Evolutionary conservation across 371 early-diverging fungal species (phyloP).

Genomic region (Mortierella sp.): DNA sequence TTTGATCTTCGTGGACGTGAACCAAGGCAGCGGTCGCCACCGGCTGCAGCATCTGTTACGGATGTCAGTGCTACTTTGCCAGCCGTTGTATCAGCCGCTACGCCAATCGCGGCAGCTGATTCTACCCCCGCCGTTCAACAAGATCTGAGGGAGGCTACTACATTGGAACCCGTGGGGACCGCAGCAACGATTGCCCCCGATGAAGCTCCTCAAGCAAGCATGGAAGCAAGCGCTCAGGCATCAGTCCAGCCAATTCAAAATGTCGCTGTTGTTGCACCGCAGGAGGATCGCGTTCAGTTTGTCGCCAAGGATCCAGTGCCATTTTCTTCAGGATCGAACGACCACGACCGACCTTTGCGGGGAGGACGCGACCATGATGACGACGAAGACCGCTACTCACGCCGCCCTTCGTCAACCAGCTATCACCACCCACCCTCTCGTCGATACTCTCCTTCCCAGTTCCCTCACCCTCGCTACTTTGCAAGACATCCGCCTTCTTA

Average conservation of each 20-base stretch:
- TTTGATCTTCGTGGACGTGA: conserved; percentile 18
- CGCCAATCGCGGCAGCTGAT: not conserved
- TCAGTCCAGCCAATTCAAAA: not conserved
- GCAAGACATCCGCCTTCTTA: conserved; percentile 27
- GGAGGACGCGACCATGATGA: conserved; percentile 1
- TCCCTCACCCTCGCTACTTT: conserved; percentile 12
- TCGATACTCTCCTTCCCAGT: conserved; percentile 9
- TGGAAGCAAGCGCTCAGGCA: not conserved
- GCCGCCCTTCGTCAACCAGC: not conserved
- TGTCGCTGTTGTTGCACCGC: not conserved
- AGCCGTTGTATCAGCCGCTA: too few relatives aligned
- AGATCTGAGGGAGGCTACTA: not conserved
- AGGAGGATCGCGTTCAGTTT: not conserved
- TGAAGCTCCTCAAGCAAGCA: not conserved
- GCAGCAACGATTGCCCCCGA: not conserved
- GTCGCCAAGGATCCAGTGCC: not conserved
- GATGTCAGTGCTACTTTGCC: not conserved
- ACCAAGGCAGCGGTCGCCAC: conserved; percentile 31
- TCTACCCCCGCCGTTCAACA: not conserved
- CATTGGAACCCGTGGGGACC: not conserved
- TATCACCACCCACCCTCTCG: conserved; percentile 1
- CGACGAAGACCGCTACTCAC: conserved; percentile 8
- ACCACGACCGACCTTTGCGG: not conserved
- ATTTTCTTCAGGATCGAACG: not conserved
- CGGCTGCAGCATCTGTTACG: not conserved